phyloP scores from a whole-genome alignment of 257 asterid species.

The Scutellaria barbata region DNA sequence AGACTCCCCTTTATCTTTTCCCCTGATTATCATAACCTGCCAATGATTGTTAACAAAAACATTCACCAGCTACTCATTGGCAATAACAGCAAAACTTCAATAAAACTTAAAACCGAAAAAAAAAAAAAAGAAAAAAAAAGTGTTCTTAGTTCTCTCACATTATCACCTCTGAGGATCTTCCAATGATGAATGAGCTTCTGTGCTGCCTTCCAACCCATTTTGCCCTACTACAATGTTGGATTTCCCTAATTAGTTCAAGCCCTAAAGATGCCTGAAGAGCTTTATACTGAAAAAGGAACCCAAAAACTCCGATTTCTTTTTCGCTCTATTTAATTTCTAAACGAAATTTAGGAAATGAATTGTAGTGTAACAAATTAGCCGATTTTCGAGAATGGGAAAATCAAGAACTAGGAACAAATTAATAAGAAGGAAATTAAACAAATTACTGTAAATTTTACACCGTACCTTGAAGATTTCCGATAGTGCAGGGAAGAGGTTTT shows the following conservation, averaged over 20 bases:
- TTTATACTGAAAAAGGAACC: not conserved
- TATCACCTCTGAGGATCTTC: slow-evolving; percentile 93
- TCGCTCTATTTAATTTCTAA: not conserved
- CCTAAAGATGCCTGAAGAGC: not conserved
- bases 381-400: not conserved
- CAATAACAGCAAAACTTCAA: not conserved
- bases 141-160: slow-evolving; percentile 53
- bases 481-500: slow-evolving; percentile 31
- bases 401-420: not conserved
- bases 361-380: not conserved
- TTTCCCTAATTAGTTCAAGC: slow-evolving; percentile 17
- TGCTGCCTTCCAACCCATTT: slow-evolving; percentile 97
- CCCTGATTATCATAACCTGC: slow-evolving; percentile 92
- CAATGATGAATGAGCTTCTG: slow-evolving; percentile 89
- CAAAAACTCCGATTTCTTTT: not conserved
- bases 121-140: not conserved
- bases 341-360: not conserved
- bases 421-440: not conserved
- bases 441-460: not conserved
- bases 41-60: slow-evolving; percentile 15
- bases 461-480: slow-evolving; percentile 34
- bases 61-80: not conserved
- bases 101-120: not conserved
- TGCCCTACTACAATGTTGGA: slow-evolving; percentile 13
- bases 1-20: slow-evolving; percentile 94